These are phyloP conservation scores for Trichoderma citrinoviride DNA, from an alignment of 2,329 filamentous ascomycete species.

Conservation along the genomic window DNA sequence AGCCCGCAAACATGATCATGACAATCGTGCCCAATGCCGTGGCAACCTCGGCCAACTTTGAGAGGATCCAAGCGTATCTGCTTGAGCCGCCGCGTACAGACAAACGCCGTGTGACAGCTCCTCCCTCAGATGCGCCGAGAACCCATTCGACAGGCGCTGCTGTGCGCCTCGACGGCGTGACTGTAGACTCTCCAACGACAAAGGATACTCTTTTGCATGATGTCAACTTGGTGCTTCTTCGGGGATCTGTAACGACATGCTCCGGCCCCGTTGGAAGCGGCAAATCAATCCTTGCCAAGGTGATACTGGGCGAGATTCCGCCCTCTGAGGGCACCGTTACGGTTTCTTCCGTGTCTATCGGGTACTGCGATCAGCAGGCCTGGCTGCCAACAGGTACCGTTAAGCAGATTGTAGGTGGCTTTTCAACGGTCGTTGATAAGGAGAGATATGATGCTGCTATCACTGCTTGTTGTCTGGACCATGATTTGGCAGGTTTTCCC, in stretches of 20 bases:
- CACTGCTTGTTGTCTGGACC: conserved; percentile 24
- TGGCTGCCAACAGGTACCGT: conserved; percentile 27
- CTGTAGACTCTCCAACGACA: neutral
- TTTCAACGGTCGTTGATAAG: conserved; percentile 15
- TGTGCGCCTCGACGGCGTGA: conserved; percentile 4
- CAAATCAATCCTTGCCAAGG: conserved; percentile 29
- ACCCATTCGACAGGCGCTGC: neutral
- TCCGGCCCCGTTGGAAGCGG: conserved; percentile 31
- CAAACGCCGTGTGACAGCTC: neutral
- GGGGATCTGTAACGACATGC: conserved; percentile 29
- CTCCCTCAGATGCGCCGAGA: neutral
- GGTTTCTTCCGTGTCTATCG: conserved; percentile 17
- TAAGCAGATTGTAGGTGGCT: conserved; percentile 25
- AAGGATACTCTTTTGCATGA: neutral
- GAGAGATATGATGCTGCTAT: conserved; percentile 26
- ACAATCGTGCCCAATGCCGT: conserved; percentile 38
- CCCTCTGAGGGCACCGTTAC: conserved; percentile 12
- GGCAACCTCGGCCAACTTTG: conserved; percentile 35
- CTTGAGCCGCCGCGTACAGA: conserved; percentile 23
- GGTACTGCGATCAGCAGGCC: conserved; percentile 26
- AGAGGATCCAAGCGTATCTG: conserved; percentile 40
- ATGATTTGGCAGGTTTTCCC: conserved; percentile 28
- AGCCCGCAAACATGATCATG: conserved; percentile 46
- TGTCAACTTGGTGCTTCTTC: conserved; percentile 27
- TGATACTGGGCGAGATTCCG: conserved; percentile 26